Conservation (phyloP, 306 rosid genomes). For the Rosa lucieae region DNA sequence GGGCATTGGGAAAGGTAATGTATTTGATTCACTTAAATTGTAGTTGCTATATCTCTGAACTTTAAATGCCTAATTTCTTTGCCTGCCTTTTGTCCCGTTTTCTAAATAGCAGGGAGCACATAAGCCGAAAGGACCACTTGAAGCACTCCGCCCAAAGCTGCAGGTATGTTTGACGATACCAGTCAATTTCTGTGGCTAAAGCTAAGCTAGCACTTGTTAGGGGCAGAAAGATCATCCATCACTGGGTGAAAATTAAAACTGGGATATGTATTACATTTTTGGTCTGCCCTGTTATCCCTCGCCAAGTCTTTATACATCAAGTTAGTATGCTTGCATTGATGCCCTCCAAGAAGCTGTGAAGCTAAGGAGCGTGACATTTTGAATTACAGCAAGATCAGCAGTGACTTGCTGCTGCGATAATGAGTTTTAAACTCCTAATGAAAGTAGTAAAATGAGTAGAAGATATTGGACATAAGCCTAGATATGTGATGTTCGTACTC, state of each 20-base stretch:
- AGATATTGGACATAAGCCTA: not conserved
- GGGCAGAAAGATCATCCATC: not conserved
- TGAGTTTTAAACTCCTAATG: not conserved
- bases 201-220: not conserved
- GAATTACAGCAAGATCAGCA: not conserved
- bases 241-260: not conserved
- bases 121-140: conserved; percentile 98
- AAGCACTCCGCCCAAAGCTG: conserved; percentile 96
- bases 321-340: not conserved
- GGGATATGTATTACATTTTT: not conserved
- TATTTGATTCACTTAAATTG: conserved; percentile 13
- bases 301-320: not conserved
- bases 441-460: not conserved
- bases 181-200: not conserved
- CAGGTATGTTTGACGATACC: conserved; percentile 53
- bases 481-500: not conserved
- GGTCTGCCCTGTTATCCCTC: not conserved
- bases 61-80: conserved; percentile 29
- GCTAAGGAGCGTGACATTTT: conserved; percentile 9
- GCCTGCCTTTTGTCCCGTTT: conserved; percentile 23
- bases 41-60: conserved; percentile 16
- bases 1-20: conserved; percentile 97
- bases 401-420: not conserved
- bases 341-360: not conserved
- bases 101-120: conserved; percentile 71